Percentiles rank a stretch among this genome's conserved stretches.
Conservation (phyloP, 345 rosid species). For the Cardamine occulta region DNA sequence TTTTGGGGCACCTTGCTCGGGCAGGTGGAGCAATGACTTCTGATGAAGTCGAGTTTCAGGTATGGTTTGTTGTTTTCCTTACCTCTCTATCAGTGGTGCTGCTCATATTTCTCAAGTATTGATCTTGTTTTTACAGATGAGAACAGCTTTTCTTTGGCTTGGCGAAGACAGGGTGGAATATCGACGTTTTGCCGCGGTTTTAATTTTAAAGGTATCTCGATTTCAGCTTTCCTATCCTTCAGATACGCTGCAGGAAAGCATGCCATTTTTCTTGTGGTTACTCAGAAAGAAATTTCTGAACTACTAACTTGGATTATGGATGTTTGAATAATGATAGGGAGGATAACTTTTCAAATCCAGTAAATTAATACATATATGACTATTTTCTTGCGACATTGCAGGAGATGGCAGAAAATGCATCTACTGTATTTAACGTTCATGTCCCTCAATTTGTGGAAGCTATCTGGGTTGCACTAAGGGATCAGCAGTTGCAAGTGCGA, state of each 20-base stretch:
- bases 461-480: conserved; percentile 98
- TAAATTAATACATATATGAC: conserved; percentile 22
- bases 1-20: conserved; percentile 96
- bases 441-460: conserved; percentile 96
- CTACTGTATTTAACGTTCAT: conserved; percentile 97
- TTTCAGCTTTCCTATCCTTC: conserved; percentile 8
- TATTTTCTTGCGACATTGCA: conserved; percentile 41
- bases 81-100: neutral
- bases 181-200: conserved; percentile 90
- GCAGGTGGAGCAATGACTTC: conserved; percentile 99
- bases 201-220: conserved; percentile 75
- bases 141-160: conserved; percentile 91
- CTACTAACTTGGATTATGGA: neutral
- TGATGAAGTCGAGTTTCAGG: conserved; percentile 98
- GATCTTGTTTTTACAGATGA: conserved; percentile 56
- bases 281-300: neutral
- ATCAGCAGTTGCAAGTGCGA: conserved; percentile 84
- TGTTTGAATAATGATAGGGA: conserved; percentile 15
- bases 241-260: conserved; percentile 24
- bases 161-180: conserved; percentile 83
- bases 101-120: conserved; percentile 16
- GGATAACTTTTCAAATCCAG: conserved; percentile 14
- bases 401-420: conserved; percentile 99
- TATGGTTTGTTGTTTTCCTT: conserved; percentile 36
- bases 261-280: neutral